Base-by-base conservation (phyloP, 345 rosid species). In the Bruguiera parviflora region DNA sequence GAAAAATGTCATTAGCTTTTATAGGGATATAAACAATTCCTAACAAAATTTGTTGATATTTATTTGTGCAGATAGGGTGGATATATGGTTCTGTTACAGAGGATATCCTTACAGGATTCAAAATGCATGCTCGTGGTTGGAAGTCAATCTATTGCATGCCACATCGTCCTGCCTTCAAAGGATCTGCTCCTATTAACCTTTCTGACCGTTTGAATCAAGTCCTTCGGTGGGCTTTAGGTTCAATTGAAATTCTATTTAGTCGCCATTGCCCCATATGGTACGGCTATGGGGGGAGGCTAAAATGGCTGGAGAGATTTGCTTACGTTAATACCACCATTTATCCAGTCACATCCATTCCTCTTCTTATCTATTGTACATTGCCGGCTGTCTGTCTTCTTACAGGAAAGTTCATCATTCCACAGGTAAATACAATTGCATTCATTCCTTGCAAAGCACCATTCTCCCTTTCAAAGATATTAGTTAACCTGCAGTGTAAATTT, bases 61-160 rank as follows among this genome's bases (percentile, higher is more conserved):
- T 73, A 71, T 70, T 67, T 15, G 21, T 49, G 77, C 71, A 78
- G 82, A 58, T 71, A 67, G 79, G 85, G 68, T 68, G 82, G 85
- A 79, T 79, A n/a, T 82, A 82, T 53, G 83, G 83, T 69, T 82
- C 85, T 13, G 86, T 72, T 28, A 79, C 80, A 1, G 84, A 83
- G 63, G 80, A 75, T 65, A 79, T 80, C 47, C 69, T 80, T 31
- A 79, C 82, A 5, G 86, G 86, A 65, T 81, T 80, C 58, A 74
- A 83, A 72, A 75, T 77, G 79, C 86, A 80, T 55, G 65, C 78
- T 37, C 68, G 83, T 28, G 85, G 85, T 22, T 82, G 85, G 85
- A 76, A 70, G 67, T 82, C 85, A 18, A 76, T 82, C 66, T 82
- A 82, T 53, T 82, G 85, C 66, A 79, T 82, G 85, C 85, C 85